These are phyloP conservation scores for Boletales sp. DNA, from an alignment of 768 basidiomycete genomes.

Conservation along the genomic window DNA sequence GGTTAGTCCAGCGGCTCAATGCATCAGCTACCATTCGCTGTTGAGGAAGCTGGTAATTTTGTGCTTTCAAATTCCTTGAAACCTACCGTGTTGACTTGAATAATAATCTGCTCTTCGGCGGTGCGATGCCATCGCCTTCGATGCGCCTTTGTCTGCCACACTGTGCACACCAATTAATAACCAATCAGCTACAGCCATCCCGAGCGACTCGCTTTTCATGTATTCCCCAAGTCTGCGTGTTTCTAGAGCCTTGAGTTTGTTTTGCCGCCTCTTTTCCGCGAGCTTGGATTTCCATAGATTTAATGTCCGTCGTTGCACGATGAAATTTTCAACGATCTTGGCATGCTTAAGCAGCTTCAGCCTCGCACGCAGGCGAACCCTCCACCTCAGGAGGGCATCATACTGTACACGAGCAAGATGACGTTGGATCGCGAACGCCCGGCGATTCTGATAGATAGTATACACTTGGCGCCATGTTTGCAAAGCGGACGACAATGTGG, in stretches of 20 bases:
- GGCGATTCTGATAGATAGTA: conserved; percentile 44
- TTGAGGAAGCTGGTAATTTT: conserved; percentile 1
- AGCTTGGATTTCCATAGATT: conserved; percentile 45
- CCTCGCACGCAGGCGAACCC: conserved; percentile 47
- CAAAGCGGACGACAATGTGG: conserved; percentile 34
- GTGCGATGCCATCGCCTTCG: conserved; percentile 38
- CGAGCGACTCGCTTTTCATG: conserved; percentile 33
- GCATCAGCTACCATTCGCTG: conserved; percentile 52
- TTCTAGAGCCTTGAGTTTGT: conserved; percentile 43
- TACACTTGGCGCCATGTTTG: conserved; percentile 45
- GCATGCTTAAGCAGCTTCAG: conserved; percentile 53
- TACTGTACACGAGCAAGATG: conserved; percentile 34
- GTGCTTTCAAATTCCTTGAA: background rate
- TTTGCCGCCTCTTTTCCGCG: conserved; percentile 42
- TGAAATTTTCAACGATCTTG: conserved; percentile 47
- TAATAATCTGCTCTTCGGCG: conserved; percentile 42
- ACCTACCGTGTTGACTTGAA: conserved; percentile 40
- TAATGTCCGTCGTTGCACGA: conserved; percentile 48
- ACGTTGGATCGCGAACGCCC: conserved; percentile 43
- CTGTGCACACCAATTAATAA: conserved; percentile 29
- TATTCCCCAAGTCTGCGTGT: conserved; percentile 27
- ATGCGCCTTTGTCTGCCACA: conserved; percentile 43
- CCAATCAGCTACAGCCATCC: background rate
- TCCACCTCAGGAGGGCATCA: conserved; percentile 54
- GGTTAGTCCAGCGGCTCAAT: conserved; percentile 64